phyloP scores from a whole-genome alignment of 2,329 filamentous ascomycete species.

The Diaporthe humulicola region DNA sequence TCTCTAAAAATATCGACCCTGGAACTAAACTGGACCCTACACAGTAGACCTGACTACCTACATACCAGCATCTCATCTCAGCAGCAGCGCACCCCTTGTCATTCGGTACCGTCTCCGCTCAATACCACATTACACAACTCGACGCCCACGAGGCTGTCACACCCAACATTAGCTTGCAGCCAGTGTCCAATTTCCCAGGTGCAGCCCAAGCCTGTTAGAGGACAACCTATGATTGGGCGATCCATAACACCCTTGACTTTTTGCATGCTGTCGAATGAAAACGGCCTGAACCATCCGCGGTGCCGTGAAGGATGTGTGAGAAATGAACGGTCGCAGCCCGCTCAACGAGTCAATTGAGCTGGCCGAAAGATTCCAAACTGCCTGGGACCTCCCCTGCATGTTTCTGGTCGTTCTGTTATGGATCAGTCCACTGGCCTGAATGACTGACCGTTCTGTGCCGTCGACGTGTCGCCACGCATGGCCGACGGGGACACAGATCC shows the following conservation, averaged over 20 bases:
- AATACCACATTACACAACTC: background rate
- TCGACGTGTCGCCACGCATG: background rate
- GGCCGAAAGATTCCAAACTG: background rate
- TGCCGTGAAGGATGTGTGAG: no score
- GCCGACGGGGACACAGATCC: background rate
- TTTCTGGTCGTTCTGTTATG: background rate
- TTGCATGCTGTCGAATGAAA: background rate
- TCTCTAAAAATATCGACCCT: conserved; percentile 27
- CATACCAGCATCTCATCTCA: conserved; percentile 19
- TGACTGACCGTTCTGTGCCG: background rate
- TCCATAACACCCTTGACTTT: background rate
- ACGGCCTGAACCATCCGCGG: no score
- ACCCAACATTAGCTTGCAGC: background rate
- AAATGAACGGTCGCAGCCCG: background rate
- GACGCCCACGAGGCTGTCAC: conserved; percentile 16
- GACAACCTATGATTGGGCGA: background rate
- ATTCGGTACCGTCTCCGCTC: background rate
- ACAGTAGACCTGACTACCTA: background rate
- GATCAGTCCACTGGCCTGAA: background rate
- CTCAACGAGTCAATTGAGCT: background rate
- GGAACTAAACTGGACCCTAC: no score
- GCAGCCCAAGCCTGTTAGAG: background rate
- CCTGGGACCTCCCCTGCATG: no score
- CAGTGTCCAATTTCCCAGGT: background rate
- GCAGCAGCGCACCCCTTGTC: background rate